Conservation (phyloP, 2,329 filamentous ascomycete species). For the Ophiosphaerella narmari region DNA sequence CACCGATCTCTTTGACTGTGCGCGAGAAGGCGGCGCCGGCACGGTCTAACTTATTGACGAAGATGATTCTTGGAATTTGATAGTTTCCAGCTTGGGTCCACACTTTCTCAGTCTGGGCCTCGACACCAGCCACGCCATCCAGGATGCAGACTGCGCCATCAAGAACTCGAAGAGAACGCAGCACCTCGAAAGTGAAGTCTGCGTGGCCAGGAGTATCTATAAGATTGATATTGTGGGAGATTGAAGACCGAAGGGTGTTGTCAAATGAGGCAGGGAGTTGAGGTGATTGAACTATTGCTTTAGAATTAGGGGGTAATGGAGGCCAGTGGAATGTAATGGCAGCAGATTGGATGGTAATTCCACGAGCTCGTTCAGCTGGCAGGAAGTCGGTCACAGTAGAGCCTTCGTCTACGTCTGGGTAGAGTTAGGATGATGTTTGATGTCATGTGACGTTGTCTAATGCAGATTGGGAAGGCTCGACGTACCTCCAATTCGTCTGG, state of each 20-base stretch:
- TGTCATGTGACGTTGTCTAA: background rate
- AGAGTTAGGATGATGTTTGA: constrained; percentile 1
- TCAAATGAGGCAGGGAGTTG: constrained; percentile 39
- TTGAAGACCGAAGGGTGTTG: constrained; percentile 52
- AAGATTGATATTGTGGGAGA: constrained; percentile 56
- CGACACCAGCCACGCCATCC: constrained; percentile 89
- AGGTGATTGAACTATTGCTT: constrained; percentile 21
- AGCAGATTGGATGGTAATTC: constrained; percentile 97
- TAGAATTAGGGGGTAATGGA: constrained; percentile 53
- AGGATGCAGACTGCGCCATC: constrained; percentile 93
- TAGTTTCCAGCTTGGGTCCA: constrained; percentile 90
- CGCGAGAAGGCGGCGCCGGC: constrained; percentile 81
- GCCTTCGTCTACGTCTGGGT: constrained; percentile 84
- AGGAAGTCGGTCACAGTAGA: constrained; percentile 98
- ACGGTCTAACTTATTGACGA: constrained; percentile 83
- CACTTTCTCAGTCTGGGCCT: constrained; percentile 95
- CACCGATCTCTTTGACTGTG: constrained; percentile 83
- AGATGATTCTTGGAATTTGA: constrained; percentile 79
- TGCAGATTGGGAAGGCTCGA: background rate
- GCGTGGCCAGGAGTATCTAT: constrained; percentile 98
- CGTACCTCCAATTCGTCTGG: constrained; percentile 76
- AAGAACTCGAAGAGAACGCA: constrained; percentile 84
- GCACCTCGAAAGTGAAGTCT: constrained; percentile 95
- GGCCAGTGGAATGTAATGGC: constrained; percentile 97
- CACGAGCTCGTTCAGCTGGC: constrained; percentile 85